These are phyloP conservation scores for Hypoxylon rickii DNA, from an alignment of 495 filamentous ascomycete genomes.

Conservation along the genomic window DNA sequence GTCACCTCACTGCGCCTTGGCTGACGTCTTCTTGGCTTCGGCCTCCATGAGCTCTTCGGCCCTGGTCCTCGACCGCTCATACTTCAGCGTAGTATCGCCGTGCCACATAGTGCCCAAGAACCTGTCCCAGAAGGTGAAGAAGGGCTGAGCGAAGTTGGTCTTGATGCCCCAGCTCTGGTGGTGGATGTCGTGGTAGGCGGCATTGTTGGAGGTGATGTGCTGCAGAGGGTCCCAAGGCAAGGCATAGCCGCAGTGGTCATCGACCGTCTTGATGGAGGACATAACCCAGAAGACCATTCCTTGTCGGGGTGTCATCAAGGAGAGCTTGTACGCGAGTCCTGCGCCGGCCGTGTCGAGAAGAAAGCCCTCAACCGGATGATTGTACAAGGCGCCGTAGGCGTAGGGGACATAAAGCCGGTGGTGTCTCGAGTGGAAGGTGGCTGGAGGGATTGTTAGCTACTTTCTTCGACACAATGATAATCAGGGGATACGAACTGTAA, in stretches of 20 bases:
- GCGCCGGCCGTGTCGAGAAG: conserved; percentile 89
- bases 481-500: conserved; percentile 71
- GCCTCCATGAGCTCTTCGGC: conserved; percentile 36
- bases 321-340: conserved; percentile 75
- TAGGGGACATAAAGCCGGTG: conserved; percentile 97
- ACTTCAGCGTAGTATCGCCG: conserved; percentile 56
- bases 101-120: conserved; percentile 73
- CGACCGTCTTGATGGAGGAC: conserved; percentile 92
- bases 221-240: conserved; percentile 95
- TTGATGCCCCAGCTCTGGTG: conserved; percentile 99
- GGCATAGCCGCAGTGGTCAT: conserved; percentile 96
- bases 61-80: conserved; percentile 45
- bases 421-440: conserved; percentile 89
- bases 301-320: conserved; percentile 77
- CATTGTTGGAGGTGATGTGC: conserved; percentile 88
- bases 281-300: conserved; percentile 83
- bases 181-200: conserved; percentile 95
- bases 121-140: conserved; percentile 85
- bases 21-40: conserved; percentile 41
- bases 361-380: conserved; percentile 91
- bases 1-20: conserved; percentile 33
- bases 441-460: conserved; percentile 47
- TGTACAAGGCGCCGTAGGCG: conserved; percentile 95
- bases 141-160: conserved; percentile 75
- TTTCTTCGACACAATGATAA: not conserved